Evolutionary conservation across 2,329 filamentous ascomycete genomes (phyloP).

Genomic region (Lasiodiplodia theobromae): DNA sequence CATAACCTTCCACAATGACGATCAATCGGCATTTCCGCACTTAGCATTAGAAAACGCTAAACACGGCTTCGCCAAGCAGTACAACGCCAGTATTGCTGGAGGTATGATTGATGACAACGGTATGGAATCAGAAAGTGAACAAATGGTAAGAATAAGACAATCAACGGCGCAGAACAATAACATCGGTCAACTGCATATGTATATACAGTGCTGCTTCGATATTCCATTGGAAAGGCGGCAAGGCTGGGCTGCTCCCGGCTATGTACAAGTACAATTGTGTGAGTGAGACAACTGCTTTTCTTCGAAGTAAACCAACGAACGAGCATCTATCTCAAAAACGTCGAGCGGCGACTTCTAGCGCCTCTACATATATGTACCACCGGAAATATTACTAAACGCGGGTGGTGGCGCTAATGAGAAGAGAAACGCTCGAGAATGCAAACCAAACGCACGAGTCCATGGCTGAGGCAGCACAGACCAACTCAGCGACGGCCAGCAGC

Average conservation of each 20-base stretch:
- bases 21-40: neutral
- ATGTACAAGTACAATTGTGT: slow-evolving; percentile 11
- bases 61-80: neutral
- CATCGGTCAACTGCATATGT: neutral
- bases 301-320: neutral
- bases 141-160: neutral
- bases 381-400: slow-evolving; percentile 21
- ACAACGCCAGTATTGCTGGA: neutral
- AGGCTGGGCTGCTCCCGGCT: slow-evolving; percentile 4
- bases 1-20: neutral
- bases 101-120: neutral
- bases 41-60: neutral
- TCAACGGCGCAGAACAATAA: neutral
- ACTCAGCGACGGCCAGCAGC: slow-evolving; percentile 6
- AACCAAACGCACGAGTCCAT: slow-evolving; percentile 17
- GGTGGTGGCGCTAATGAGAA: slow-evolving; percentile 10
- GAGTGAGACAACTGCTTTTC: neutral
- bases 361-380: slow-evolving; percentile 23
- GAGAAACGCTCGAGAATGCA: slow-evolving; percentile 15
- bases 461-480: neutral
- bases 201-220: neutral
- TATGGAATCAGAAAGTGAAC: no score
- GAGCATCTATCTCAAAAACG: slow-evolving; percentile 3
- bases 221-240: neutral
- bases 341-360: slow-evolving; percentile 18